Evolutionary conservation across 768 basidiomycete genomes (phyloP).

Genomic region (Galerina sulciceps): DNA sequence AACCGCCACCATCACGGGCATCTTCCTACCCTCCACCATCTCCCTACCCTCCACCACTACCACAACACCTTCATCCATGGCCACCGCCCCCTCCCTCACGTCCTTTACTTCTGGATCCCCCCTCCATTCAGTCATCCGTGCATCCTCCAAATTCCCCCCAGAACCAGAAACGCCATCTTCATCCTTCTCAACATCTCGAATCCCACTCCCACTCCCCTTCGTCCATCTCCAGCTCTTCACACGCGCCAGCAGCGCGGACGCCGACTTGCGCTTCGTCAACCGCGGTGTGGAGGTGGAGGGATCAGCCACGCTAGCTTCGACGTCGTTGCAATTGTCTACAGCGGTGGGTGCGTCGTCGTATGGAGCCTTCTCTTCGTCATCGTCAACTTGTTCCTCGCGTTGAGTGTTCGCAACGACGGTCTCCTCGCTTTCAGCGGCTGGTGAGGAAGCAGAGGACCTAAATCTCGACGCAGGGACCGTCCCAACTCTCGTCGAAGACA

Average conservation of each 20-base stretch:
- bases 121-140: neutral
- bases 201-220: neutral
- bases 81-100: no score
- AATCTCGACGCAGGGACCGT: neutral
- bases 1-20: no score
- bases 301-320: neutral
- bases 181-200: neutral
- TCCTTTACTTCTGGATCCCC: neutral
- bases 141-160: neutral
- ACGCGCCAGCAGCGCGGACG: conserved; percentile 2
- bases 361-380: neutral
- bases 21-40: no score
- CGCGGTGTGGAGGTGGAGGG: neutral
- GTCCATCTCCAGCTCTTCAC: conserved; percentile 8
- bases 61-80: no score
- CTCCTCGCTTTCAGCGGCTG: neutral
- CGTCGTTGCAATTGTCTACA: no score
- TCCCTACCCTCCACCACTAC: neutral
- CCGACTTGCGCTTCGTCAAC: conserved; percentile 6
- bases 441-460: neutral
- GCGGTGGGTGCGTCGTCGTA: no score
- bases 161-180: neutral
- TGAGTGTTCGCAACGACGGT: no score
- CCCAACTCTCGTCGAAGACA: neutral
- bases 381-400: no score